phyloP scores from a whole-genome alignment of 352 stramenopile species.

The Globisporangium apiculatum region DNA sequence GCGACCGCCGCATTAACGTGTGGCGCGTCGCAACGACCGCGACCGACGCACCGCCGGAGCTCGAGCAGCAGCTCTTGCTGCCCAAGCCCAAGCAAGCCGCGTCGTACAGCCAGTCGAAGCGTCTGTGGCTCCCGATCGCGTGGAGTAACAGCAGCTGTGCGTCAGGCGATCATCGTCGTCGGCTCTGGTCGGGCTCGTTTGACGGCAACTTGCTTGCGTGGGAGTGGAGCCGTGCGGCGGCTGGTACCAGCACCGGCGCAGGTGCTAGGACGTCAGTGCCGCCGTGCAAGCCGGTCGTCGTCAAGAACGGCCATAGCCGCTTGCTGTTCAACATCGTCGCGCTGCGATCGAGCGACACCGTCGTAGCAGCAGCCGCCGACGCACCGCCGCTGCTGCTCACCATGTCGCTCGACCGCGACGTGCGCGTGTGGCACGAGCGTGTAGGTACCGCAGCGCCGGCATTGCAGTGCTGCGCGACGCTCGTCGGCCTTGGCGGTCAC shows the following conservation, averaged over 20 bases:
- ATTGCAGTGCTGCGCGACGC: slow-evolving; percentile 28
- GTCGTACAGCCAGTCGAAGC: slow-evolving; percentile 57
- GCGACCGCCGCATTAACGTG: slow-evolving; percentile 64
- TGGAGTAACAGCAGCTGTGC: slow-evolving; percentile 24
- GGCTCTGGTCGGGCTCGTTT: slow-evolving; percentile 65
- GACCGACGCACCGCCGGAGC: slow-evolving; percentile 3
- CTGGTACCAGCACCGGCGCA: slow-evolving; percentile 1
- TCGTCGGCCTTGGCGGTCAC: slow-evolving; percentile 56
- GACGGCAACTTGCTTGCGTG: slow-evolving; percentile 60
- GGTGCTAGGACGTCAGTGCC: slow-evolving; percentile 8
- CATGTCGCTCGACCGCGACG: slow-evolving; percentile 58
- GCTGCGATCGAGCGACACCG: not conserved
- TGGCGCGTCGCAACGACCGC: slow-evolving; percentile 21
- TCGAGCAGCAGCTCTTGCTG: slow-evolving; percentile 32
- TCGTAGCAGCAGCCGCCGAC: not conserved
- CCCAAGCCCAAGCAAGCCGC: slow-evolving; percentile 59
- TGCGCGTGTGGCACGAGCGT: slow-evolving; percentile 51
- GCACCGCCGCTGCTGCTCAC: slow-evolving; percentile 30
- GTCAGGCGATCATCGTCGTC: slow-evolving; percentile 11
- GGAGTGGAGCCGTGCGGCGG: slow-evolving; percentile 28
- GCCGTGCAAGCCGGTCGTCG: slow-evolving; percentile 28
- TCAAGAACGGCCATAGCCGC: slow-evolving; percentile 60
- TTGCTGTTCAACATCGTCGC: slow-evolving; percentile 61
- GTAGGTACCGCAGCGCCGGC: slow-evolving; percentile 3
- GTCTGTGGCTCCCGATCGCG: slow-evolving; percentile 64